These are phyloP conservation scores for Podila epicladia DNA, from an alignment of 192 early-diverging fungal species.

Conservation along the genomic window DNA sequence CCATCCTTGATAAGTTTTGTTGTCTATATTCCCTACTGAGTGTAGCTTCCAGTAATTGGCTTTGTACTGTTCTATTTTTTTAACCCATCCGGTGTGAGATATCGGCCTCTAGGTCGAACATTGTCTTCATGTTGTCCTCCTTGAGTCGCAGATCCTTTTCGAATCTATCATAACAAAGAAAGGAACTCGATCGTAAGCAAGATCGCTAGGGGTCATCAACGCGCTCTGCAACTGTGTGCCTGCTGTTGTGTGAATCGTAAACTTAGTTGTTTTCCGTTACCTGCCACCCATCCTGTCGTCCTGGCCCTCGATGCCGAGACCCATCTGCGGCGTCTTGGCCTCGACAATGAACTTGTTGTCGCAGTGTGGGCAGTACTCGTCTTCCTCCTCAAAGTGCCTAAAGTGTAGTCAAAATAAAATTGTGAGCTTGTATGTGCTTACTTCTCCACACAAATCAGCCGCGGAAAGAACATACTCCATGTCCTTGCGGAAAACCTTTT, in stretches of 20 bases:
- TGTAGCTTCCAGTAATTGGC: not conserved
- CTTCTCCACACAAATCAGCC: not conserved
- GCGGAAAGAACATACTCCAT: slow-evolving; percentile 53
- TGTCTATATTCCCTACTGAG: not conserved
- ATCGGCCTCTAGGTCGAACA: slow-evolving; percentile 38
- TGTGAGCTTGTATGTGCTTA: not conserved
- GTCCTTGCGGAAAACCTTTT: slow-evolving; percentile 97
- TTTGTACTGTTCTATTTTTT: not conserved
- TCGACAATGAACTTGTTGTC: slow-evolving; percentile 98
- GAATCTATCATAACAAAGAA: slow-evolving; percentile 15
- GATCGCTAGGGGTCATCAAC: not conserved
- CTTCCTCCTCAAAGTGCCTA: slow-evolving; percentile 91
- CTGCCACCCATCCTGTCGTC: slow-evolving; percentile 83
- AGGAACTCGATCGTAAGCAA: not conserved
- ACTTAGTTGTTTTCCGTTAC: slow-evolving; percentile 17
- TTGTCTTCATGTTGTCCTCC: slow-evolving; percentile 36
- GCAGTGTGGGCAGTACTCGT: slow-evolving; percentile 98
- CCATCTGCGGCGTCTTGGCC: slow-evolving; percentile 88
- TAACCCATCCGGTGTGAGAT: slow-evolving; percentile 38
- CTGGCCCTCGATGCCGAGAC: slow-evolving; percentile 91
- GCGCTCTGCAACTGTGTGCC: no score
- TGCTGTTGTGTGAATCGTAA: not conserved
- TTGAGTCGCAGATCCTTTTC: slow-evolving; percentile 48
- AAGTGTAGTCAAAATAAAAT: not conserved
- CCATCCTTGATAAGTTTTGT: no score